Conservation (phyloP, 2,329 filamentous ascomycete genomes). For the Geoglossum cookeanum region DNA sequence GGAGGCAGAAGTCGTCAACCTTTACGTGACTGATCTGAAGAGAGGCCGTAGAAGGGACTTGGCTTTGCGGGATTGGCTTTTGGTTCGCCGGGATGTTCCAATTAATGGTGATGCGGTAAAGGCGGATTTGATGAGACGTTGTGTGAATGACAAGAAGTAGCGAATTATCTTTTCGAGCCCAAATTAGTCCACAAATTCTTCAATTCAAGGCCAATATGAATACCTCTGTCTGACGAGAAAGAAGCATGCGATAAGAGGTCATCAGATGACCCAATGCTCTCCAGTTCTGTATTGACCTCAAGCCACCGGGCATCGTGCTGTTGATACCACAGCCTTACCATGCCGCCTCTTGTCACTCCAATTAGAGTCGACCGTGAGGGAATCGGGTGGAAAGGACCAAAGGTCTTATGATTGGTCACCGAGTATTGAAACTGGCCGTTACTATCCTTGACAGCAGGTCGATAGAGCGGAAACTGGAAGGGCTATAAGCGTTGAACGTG, state of each 20-base stretch:
- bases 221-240: constrained; percentile 55
- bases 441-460: constrained; percentile 43
- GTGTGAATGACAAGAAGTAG: constrained; percentile 50
- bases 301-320: constrained; percentile 54
- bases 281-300: constrained; percentile 54
- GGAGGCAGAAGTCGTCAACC: constrained; percentile 3
- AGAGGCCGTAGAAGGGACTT: constrained; percentile 22
- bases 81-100: constrained; percentile 41
- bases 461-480: constrained; percentile 22
- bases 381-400: constrained; percentile 51
- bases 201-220: background rate
- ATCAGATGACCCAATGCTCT: constrained; percentile 51
- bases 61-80: constrained; percentile 34
- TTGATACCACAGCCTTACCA: constrained; percentile 58
- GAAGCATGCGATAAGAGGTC: constrained; percentile 67
- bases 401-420: constrained; percentile 42
- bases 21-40: constrained; percentile 12
- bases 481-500: background rate
- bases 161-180: constrained; percentile 20
- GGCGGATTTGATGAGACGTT: constrained; percentile 48
- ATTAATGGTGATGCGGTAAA: constrained; percentile 53
- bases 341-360: constrained; percentile 60
- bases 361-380: constrained; percentile 25
- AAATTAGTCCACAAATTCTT: background rate
- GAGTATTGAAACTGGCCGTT: constrained; percentile 47